Evolutionary conservation across 139 green algal genomes (phyloP).

Genomic region (Coccomyxa sp.): DNA sequence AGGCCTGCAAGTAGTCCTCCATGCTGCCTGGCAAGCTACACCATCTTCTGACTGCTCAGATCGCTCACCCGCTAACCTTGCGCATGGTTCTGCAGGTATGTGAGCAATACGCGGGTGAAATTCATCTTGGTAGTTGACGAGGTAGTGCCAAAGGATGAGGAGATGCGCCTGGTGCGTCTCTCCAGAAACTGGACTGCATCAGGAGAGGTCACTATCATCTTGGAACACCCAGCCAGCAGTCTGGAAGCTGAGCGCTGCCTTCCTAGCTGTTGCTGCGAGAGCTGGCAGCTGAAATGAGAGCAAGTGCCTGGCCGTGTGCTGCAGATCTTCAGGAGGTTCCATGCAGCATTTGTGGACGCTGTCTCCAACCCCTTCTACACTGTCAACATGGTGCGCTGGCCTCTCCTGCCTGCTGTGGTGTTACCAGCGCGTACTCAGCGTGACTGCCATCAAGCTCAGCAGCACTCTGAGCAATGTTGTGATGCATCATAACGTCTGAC

Average conservation of each 20-base stretch:
- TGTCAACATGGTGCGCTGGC: slow-evolving; percentile 10
- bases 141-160: slow-evolving; percentile 46
- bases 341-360: slow-evolving; percentile 75
- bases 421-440: no score
- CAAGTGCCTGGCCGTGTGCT: slow-evolving; percentile 1
- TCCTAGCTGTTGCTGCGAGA: background rate
- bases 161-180: slow-evolving; percentile 34
- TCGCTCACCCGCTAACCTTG: background rate
- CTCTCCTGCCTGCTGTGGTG: background rate
- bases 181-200: background rate
- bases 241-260: background rate
- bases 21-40: no score
- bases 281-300: background rate
- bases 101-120: slow-evolving; percentile 75
- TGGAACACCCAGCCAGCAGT: background rate
- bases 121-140: slow-evolving; percentile 73
- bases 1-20: no score
- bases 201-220: background rate
- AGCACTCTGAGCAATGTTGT: background rate
- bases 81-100: slow-evolving; percentile 7
- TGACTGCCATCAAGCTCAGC: background rate
- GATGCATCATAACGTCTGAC: background rate
- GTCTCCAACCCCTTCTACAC: slow-evolving; percentile 83
- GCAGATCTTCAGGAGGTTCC: slow-evolving; percentile 71
- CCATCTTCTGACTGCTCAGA: no score